Percentiles rank a stretch among this genome's conserved stretches.
Conservation (phyloP, 2,329 filamentous ascomycete genomes). For the Cryphonectria naterciae region DNA sequence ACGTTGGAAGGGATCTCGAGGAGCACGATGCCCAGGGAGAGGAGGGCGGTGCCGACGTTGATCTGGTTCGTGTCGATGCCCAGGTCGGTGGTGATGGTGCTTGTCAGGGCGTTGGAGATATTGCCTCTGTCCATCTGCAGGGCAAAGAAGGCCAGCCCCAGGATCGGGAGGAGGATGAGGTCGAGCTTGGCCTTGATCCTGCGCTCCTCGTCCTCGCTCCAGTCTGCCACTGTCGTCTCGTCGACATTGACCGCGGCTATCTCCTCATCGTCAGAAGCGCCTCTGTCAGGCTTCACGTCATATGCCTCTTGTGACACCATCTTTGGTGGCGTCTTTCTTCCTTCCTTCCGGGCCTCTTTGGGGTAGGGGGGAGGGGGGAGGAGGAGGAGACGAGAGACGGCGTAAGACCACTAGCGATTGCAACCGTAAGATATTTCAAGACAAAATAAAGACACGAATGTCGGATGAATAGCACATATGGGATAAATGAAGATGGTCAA, state of each 20-base stretch:
- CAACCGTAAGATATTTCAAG: too few species aligned
- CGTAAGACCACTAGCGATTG: not conserved
- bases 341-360: not conserved
- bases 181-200: slow-evolving; percentile 43
- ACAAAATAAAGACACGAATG: too few species aligned
- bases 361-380: not conserved
- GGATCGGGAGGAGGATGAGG: slow-evolving; percentile 48
- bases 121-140: slow-evolving; percentile 44
- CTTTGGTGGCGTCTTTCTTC: not conserved
- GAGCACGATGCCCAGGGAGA: slow-evolving; percentile 53
- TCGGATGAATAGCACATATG: not conserved
- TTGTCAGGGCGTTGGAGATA: slow-evolving; percentile 53
- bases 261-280: not conserved
- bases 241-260: not conserved
- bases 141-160: slow-evolving; percentile 51
- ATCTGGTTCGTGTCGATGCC: slow-evolving; percentile 54
- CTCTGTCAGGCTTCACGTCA: not conserved
- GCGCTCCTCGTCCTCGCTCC: slow-evolving; percentile 11
- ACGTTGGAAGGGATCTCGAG: slow-evolving; percentile 54
- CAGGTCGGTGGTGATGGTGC: slow-evolving; percentile 53
- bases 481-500: not conserved
- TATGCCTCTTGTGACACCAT: not conserved
- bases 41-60: slow-evolving; percentile 54
- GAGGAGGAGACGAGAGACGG: not conserved
- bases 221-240: not conserved